Conservation (phyloP, 352 stramenopile genomes). For the Salisapilia sapeloensis region DNA sequence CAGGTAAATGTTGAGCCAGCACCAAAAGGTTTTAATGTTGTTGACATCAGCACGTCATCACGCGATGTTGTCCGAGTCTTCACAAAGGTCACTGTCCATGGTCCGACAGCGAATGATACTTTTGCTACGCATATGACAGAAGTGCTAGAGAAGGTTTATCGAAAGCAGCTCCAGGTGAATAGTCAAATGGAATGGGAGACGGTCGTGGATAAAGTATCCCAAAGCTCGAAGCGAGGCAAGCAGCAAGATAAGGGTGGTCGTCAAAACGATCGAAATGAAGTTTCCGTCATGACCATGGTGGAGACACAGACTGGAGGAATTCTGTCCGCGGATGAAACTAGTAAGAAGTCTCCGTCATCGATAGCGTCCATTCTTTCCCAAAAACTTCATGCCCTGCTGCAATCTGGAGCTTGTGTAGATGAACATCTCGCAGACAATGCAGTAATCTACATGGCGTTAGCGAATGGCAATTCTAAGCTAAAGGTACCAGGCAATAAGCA, state of each 20-base stretch:
- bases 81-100: constrained; percentile 24
- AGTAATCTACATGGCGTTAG: constrained; percentile 53
- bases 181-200: constrained; percentile 11
- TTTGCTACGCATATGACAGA: constrained; percentile 15
- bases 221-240: background rate
- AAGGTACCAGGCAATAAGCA: constrained; percentile 22
- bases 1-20: constrained; percentile 10
- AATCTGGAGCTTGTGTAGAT: constrained; percentile 37
- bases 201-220: constrained; percentile 9
- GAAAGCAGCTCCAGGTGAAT: constrained; percentile 4
- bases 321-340: constrained; percentile 20
- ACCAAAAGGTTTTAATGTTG: constrained; percentile 6
- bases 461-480: constrained; percentile 22
- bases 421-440: constrained; percentile 58
- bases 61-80: constrained; percentile 11
- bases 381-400: constrained; percentile 9
- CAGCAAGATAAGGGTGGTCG: constrained; percentile 3
- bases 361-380: constrained; percentile 10
- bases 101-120: constrained; percentile 12
- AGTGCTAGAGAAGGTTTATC: constrained; percentile 11
- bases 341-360: constrained; percentile 16
- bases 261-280: constrained; percentile 4
- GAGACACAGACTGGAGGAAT: constrained; percentile 21
- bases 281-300: constrained; percentile 20
- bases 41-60: constrained; percentile 20